phyloP scores from a whole-genome alignment of 225 moss, liverwort and hornwort genomes.

The Takakia lepidozioides region DNA sequence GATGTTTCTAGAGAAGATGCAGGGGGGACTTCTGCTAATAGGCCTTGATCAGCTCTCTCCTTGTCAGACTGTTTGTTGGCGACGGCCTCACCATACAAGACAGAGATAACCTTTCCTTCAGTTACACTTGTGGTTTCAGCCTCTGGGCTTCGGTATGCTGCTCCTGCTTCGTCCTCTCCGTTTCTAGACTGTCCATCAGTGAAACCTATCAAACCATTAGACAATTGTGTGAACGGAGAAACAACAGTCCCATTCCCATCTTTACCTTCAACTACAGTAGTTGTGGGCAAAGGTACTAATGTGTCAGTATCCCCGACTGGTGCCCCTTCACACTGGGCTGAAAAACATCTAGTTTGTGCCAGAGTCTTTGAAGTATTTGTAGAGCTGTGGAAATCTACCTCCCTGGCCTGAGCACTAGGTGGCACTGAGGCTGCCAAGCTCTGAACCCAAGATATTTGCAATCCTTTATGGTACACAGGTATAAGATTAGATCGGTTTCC shows the following conservation, averaged over 20 bases:
- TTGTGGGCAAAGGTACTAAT: conserved; percentile 8
- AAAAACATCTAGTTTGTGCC: conserved; percentile 13
- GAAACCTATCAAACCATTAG: no score
- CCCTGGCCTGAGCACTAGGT: conserved; percentile 13
- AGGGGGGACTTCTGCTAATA: conserved; percentile 11
- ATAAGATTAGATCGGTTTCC: conserved; percentile 16
- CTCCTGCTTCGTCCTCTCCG: conserved; percentile 4
- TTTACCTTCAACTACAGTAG: conserved; percentile 22
- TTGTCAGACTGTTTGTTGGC: conserved; percentile 7
- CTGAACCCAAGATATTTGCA: conserved; percentile 28
- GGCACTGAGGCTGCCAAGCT: conserved; percentile 14
- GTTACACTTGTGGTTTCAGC: conserved; percentile 7
- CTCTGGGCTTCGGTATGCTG: conserved; percentile 13
- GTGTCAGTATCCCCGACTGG: conserved; percentile 17
- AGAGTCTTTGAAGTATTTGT: conserved; percentile 17
- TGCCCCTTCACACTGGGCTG: conserved; percentile 21
- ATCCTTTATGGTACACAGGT: conserved; percentile 24
- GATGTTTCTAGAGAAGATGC: conserved; percentile 6
- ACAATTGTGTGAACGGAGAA: no score
- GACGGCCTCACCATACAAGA: conserved; percentile 14
- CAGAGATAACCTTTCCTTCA: no score
- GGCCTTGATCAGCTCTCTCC: conserved; percentile 10
- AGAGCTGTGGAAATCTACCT: conserved; percentile 21
- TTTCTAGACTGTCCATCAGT: no score
- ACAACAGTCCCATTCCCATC: no score